A percentile compares a stretch with the other conserved stretches of the same genome.
These are phyloP conservation scores for Clitopilus hobsonii DNA, from an alignment of 768 basidiomycete genomes.

Conservation along the genomic window DNA sequence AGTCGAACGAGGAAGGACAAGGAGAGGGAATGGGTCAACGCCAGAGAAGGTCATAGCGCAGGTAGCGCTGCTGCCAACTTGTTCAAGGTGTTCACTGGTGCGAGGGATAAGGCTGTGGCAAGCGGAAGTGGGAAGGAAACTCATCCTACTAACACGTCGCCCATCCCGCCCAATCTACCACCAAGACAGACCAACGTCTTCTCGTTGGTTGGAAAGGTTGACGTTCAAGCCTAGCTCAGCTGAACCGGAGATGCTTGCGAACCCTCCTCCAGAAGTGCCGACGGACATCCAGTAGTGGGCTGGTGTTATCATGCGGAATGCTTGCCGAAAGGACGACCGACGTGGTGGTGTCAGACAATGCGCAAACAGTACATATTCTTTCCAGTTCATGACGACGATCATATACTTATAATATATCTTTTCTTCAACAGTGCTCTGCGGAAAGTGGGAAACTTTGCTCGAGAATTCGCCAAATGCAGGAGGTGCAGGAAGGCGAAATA, in stretches of 20 bases:
- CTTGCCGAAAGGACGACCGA: conserved; percentile 94
- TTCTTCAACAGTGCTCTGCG: conserved; percentile 83
- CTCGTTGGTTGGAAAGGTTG: conserved; percentile 91
- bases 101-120: background rate
- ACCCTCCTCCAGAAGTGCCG: conserved; percentile 69
- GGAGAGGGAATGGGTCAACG: conserved; percentile 13
- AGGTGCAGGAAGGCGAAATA: conserved; percentile 98
- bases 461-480: conserved; percentile 96
- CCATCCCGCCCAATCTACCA: conserved; percentile 13
- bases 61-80: background rate
- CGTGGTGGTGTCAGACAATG: conserved; percentile 94
- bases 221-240: conserved; percentile 89
- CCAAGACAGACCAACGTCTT: conserved; percentile 84
- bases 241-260: conserved; percentile 60
- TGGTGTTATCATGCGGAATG: conserved; percentile 99
- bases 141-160: too few relatives aligned
- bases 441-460: conserved; percentile 88
- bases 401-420: conserved; percentile 7
- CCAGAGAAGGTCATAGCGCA: conserved; percentile 20
- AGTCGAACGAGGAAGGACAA: conserved; percentile 8
- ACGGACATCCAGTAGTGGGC: conserved; percentile 98
- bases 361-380: conserved; percentile 74
- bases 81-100: background rate
- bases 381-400: conserved; percentile 5
- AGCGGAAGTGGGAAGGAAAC: too few relatives aligned